A percentile compares a stretch with the other conserved stretches of the same genome.
phyloP scores from a whole-genome alignment of 257 asterid species.

The Jacaranda copaia region DNA sequence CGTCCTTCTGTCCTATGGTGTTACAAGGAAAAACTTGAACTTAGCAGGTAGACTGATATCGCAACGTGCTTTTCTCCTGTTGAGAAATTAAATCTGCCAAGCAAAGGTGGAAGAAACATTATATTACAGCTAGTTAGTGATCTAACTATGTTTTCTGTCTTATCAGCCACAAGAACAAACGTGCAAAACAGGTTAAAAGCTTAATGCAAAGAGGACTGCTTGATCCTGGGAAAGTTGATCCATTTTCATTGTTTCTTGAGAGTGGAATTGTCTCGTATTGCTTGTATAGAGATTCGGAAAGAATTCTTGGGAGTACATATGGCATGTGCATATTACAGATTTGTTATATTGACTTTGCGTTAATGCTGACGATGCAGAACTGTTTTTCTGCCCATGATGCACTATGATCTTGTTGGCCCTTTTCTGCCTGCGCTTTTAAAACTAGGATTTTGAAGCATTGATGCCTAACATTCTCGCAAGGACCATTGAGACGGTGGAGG shows the following conservation, averaged over 20 bases:
- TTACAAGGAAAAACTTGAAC: conserved; percentile 65
- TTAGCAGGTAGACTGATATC: conserved; percentile 55
- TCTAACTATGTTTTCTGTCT: neutral
- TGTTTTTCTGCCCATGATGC: neutral
- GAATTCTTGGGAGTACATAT: conserved; percentile 66
- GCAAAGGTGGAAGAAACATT: neutral
- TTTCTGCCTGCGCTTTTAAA: neutral
- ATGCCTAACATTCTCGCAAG: conserved; percentile 73
- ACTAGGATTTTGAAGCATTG: conserved; percentile 67
- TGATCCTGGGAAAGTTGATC: conserved; percentile 59
- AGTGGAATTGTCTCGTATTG: conserved; percentile 56
- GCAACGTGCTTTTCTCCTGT: neutral
- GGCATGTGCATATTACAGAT: conserved; percentile 79
- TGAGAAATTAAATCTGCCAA: neutral
- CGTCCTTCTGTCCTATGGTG: conserved; percentile 65
- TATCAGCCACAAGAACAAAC: conserved; percentile 57
- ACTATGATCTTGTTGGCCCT: conserved; percentile 5
- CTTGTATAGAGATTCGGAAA: conserved; percentile 63
- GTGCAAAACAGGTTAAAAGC: conserved; percentile 58
- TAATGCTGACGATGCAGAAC: neutral
- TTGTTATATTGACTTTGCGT: neutral
- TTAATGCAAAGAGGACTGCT: conserved; percentile 48
- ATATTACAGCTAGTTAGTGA: neutral
- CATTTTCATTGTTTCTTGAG: conserved; percentile 57
- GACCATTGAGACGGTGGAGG: conserved; percentile 76